Evolutionary conservation across 2,329 filamentous ascomycete genomes (phyloP), one percentile per base, ranked within the genome.

Genomic region (Penicillium janthinellum): DNA sequence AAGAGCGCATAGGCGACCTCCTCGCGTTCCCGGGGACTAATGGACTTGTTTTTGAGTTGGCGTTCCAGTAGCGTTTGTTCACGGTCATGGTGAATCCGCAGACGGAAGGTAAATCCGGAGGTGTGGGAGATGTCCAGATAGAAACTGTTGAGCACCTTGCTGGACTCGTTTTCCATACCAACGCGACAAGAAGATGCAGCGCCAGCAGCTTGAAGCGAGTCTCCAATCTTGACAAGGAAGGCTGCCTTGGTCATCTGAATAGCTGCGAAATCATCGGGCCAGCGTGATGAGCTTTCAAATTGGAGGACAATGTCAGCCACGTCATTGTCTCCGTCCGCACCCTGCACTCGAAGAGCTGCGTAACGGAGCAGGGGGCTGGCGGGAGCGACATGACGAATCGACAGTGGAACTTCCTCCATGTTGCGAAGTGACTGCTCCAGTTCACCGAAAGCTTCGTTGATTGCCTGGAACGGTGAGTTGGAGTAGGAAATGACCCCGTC

Each of bases 161-260:
- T 81, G 11, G 83, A 82, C 58, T 85, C 82, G 63, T 95, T 92
- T 70, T 98, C 95, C 15, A 96, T 81, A 0, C 95, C 94, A 12
- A 98, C 79, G 48, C 87, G 87, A 6, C 88, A 87, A 31, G 80
- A 85, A 42, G 92, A 82, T 44, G 81, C 82, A 8, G 84, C 81
- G 41, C 88, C 85, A 2, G 82, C 77, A 17, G 85, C 82, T 67
- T 88, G 86, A 3, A 97, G 78, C 4, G 95, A 83, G 54, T 88
- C 86, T 52, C 88, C 87, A 58, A 96, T 87, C 68, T 87, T 88
- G 8, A 89, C 75, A 10, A 91, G 82, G 72, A 99, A 96, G 3
- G 96, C 95, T 41, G 96, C 85, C 76, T 99, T 99, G 12, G 92
- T 93, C 70, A 92, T 87, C 74, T 99, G 95, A 57, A 98, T 96